Base-by-base conservation (phyloP, 1,284 basidiomycete species). In the Calocybe gambosa region DNA sequence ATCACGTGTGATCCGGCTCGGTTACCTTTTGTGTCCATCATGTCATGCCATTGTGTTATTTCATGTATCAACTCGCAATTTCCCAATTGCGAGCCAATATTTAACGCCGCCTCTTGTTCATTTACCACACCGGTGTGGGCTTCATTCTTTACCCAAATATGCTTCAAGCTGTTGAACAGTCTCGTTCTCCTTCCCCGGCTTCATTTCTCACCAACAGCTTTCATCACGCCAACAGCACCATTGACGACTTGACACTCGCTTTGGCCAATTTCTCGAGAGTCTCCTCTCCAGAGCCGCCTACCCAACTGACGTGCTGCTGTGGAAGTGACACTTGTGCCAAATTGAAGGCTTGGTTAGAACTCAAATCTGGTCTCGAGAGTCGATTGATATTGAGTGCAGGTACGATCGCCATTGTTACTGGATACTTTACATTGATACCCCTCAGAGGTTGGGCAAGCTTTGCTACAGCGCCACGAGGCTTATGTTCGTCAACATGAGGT, bases 371-470 rank as follows among this genome's bases (percentile, higher is more conserved):
- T 61, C 66, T 91, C 20, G 87, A 91, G 63, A 82, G 75, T 50
- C 73, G 86, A 52, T 71, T 93, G 51, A 79, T 85, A 48, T 71
- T 93, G 38, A 90, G 89, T 63, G 90, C 89, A 60, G 89, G 90
- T 92, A 59, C 47, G 58, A 36, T 3, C 31, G 15, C 8, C 31
- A 12, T 34, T 34, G 3, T n/a, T 7, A 15, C 13, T 8, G 3
- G 4, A n/a, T 16, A 15, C 15, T 4, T 34, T 16, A 16, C n/a
- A n/a, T 16, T 34, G 43, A 25, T 38, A 21, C 46, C 49, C 45
- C 43, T 19, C 55, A 92, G 93, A 96, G 70, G 86, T 97, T 39
- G 94, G 94, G 1, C 89, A 93, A 64, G 93, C 93, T 1, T 68
- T 98, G 38, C 65, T 97, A 40, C 82, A 88, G 58, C 75, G 86